Evolutionary conservation across 225 moss, liverwort and hornwort genomes (phyloP), one percentile per base, ranked within the genome.

Genomic region (Climacium dendroides): DNA sequence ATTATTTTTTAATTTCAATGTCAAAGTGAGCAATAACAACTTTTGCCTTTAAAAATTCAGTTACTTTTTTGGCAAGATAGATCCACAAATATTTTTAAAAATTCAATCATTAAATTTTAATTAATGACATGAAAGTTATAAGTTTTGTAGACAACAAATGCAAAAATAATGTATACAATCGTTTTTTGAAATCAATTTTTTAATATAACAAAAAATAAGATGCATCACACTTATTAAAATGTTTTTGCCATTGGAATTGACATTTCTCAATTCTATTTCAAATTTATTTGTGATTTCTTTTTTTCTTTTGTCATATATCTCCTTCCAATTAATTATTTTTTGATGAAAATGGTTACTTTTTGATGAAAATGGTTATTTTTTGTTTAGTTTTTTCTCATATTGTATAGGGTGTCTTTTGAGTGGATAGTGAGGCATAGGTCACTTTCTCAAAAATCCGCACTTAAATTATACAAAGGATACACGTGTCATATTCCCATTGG

Each of bases 11-110:
- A 5, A 24, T 39, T 69, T 69, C 39, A 69, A 24, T 70, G 14
- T 70, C 25, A 41, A 41, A 8, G 41, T 3, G 0, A 2, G 1
- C 0, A 69, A 1, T 1, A 10, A 66, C 22, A 22, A 65, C 1
- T 18, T 34, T 34, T 18, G 2, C 4, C n/a, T n/a, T 66, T n/a
- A 23, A 23, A 37, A 37, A 13, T 39, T 39, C 13, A 22, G 13
- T 69, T 69, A 24, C 10, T 6, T 39, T 24, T 13, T 39, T 14
- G 1, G 8, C 41, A 41, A 8, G 3, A 37, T 67, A 37, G 14
- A 41, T 41, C 2, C 15, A 70, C 15, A n/a, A n/a, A 23, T 13
- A 7, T 4, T 2, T 23, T 7, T 3, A 39, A 25, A 39, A 24
- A 37, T 69, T 39, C 13, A 23, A n/a, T 39, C 24, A 39, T 15